Percentiles rank a stretch among this genome's conserved stretches.
phyloP scores from a whole-genome alignment of 257 asterid genomes.

The Rauvolfia tetraphylla region DNA sequence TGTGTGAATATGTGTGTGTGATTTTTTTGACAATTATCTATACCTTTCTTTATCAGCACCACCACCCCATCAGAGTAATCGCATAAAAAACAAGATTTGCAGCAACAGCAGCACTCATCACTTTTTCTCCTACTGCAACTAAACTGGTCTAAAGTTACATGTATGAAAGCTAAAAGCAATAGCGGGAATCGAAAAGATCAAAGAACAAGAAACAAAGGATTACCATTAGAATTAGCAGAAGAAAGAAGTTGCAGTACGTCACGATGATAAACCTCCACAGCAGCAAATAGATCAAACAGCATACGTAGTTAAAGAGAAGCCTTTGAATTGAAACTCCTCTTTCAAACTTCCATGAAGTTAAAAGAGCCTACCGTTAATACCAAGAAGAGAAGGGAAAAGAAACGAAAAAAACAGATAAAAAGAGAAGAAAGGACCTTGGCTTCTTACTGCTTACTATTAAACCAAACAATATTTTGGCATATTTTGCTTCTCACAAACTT shows the following conservation, averaged over 20 bases:
- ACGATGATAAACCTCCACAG: not conserved
- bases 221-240: not conserved
- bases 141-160: not conserved
- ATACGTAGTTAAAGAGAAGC: not conserved
- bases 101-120: not conserved
- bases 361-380: no score
- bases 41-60: not conserved
- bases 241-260: not conserved
- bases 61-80: not conserved
- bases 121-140: not conserved
- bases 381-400: not conserved
- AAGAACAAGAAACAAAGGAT: not conserved
- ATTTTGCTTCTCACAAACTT: not conserved
- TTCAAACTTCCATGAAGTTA: not conserved
- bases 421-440: not conserved
- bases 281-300: not conserved
- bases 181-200: not conserved
- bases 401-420: not conserved
- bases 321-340: not conserved
- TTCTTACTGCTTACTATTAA: not conserved
- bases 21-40: not conserved
- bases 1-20: not conserved
- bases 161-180: not conserved
- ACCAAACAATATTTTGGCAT: not conserved
- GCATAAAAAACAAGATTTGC: conserved; percentile 4